Evolutionary conservation across 371 early-diverging fungal species (phyloP).

Genomic region (Zopfochytrium polystomum): DNA sequence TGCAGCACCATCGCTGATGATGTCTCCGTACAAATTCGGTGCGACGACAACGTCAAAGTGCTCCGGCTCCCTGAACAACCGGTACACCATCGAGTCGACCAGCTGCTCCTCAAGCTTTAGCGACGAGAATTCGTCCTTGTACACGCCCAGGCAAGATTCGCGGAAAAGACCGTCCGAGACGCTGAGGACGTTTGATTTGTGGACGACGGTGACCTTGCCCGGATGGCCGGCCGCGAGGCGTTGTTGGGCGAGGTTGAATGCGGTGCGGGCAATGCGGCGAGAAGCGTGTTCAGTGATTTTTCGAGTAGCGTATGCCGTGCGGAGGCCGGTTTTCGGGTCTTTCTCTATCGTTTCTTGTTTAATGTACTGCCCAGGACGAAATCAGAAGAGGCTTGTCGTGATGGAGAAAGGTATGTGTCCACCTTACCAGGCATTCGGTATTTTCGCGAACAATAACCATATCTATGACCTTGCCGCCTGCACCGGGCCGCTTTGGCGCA

Average conservation of each 20-base stretch:
- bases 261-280: constrained; percentile 77
- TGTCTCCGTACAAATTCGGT: constrained; percentile 95
- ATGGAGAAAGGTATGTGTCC: background rate
- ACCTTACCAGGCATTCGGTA: constrained; percentile 91
- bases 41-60: constrained; percentile 92
- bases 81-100: constrained; percentile 95
- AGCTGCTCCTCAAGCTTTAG: constrained; percentile 86
- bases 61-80: constrained; percentile 93
- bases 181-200: constrained; percentile 93
- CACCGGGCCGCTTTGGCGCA: constrained; percentile 1
- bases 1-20: constrained; percentile 91
- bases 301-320: constrained; percentile 78
- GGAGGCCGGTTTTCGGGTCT: constrained; percentile 65
- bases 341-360: constrained; percentile 74
- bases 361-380: constrained; percentile 61
- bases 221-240: constrained; percentile 63
- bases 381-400: too few species aligned
- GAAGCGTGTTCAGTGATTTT: constrained; percentile 86
- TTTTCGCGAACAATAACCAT: constrained; percentile 95
- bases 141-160: constrained; percentile 75
- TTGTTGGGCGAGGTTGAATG: constrained; percentile 81
- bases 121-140: constrained; percentile 56
- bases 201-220: constrained; percentile 89
- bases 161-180: constrained; percentile 93
- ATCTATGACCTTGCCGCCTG: constrained; percentile 62